Evolutionary conservation across 2,329 filamentous ascomycete species (phyloP).

Genomic region (Diaporthe batatas): DNA sequence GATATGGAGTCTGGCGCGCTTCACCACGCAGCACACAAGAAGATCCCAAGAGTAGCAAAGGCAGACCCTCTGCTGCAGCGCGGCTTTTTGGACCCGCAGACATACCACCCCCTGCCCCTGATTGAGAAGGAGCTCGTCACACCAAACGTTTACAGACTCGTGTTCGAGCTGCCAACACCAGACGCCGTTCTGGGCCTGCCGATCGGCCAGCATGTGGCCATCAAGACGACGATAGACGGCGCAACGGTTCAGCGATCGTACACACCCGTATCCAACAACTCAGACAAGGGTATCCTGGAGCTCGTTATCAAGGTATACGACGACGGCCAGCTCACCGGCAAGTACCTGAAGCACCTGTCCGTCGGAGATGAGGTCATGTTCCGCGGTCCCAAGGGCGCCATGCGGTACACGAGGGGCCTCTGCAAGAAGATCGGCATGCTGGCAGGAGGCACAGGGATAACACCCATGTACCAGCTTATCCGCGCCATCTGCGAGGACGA

Average conservation of each 20-base stretch:
- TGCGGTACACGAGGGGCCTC: slow-evolving; percentile 62
- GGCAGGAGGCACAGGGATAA: slow-evolving; percentile 65
- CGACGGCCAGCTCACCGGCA: slow-evolving; percentile 62
- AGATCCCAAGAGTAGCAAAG: slow-evolving; percentile 54
- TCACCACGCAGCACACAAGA: slow-evolving; percentile 55
- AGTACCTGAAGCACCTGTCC: slow-evolving; percentile 61
- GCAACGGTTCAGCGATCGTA: slow-evolving; percentile 65
- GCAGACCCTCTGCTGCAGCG: slow-evolving; percentile 55
- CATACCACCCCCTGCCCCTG: slow-evolving; percentile 62
- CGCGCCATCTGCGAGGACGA: slow-evolving; percentile 73
- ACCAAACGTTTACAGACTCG: slow-evolving; percentile 60
- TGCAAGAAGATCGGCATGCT: slow-evolving; percentile 66
- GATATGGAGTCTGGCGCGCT: slow-evolving; percentile 51
- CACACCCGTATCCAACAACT: slow-evolving; percentile 66
- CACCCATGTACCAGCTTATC: slow-evolving; percentile 73
- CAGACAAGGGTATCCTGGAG: slow-evolving; percentile 62
- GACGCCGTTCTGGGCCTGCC: slow-evolving; percentile 65
- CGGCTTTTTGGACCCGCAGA: slow-evolving; percentile 64
- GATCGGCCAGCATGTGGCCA: slow-evolving; percentile 68
- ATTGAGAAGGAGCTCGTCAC: slow-evolving; percentile 55
- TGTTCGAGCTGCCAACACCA: slow-evolving; percentile 61
- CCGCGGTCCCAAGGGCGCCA: slow-evolving; percentile 69
- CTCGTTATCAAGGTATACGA: slow-evolving; percentile 66
- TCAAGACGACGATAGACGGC: slow-evolving; percentile 61
- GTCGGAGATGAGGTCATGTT: slow-evolving; percentile 65